phyloP scores from a whole-genome alignment of 495 filamentous ascomycete genomes.

The Achaetomiella virescens region DNA sequence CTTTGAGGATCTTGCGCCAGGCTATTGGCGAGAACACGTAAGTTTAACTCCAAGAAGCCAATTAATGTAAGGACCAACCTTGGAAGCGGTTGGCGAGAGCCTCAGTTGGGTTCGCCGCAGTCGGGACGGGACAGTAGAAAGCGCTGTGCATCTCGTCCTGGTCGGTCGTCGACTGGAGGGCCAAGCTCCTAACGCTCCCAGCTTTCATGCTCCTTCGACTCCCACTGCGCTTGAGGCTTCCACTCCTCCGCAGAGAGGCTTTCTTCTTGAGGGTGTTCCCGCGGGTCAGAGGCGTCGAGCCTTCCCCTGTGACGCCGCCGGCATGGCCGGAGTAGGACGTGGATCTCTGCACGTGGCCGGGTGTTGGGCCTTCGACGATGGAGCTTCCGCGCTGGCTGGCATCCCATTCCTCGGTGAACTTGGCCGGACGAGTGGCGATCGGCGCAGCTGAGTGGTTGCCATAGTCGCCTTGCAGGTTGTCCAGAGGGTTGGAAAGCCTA shows the following conservation, averaged over 20 bases:
- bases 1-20: conserved; percentile 93
- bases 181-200: conserved; percentile 72
- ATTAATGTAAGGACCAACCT: conserved; percentile 47
- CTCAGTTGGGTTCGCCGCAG: conserved; percentile 80
- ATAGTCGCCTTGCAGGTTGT: conserved; percentile 35
- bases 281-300: conserved; percentile 49
- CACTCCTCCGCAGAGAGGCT: conserved; percentile 62
- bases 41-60: not conserved
- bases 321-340: conserved; percentile 43
- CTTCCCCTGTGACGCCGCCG: conserved; percentile 23
- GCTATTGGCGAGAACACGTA: conserved; percentile 43
- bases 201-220: conserved; percentile 71
- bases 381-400: conserved; percentile 59
- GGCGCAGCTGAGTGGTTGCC: conserved; percentile 21
- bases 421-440: conserved; percentile 26
- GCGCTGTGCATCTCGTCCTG: conserved; percentile 71
- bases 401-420: conserved; percentile 70
- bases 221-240: conserved; percentile 70
- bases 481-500: conserved; percentile 38
- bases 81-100: conserved; percentile 84
- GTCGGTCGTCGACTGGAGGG: conserved; percentile 55
- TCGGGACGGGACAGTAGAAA: conserved; percentile 85
- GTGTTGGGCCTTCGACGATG: conserved; percentile 41
- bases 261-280: conserved; percentile 83
- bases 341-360: conserved; percentile 42